A percentile compares a stretch with the other conserved stretches of the same genome.
These are phyloP conservation scores for Lentinus polychrous DNA, from an alignment of 1,284 basidiomycete genomes.

Conservation along the genomic window DNA sequence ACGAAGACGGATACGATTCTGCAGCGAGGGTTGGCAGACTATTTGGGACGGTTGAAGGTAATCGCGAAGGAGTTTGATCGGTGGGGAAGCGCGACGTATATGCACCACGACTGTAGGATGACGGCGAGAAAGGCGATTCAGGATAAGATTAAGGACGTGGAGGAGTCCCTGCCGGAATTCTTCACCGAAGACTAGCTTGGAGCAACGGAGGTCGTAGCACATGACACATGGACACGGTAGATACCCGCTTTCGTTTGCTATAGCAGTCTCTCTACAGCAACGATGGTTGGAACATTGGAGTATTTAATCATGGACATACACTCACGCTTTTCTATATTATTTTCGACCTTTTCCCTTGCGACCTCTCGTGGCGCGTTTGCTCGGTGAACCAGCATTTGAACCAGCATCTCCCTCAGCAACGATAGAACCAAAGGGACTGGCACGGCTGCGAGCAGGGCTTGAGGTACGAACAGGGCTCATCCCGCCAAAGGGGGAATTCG, in stretches of 20 bases:
- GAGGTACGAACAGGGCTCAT: not conserved
- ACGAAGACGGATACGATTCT: slow-evolving; percentile 52
- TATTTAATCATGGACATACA: not conserved
- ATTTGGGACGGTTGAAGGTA: slow-evolving; percentile 50
- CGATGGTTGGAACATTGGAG: not conserved
- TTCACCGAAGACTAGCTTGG: slow-evolving; percentile 32
- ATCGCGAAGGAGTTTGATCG: slow-evolving; percentile 57
- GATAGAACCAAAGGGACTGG: not conserved
- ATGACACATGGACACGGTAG: not conserved
- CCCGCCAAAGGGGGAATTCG: not conserved
- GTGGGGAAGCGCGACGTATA: slow-evolving; percentile 62
- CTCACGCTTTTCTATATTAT: not conserved
- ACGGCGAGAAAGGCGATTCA: slow-evolving; percentile 46
- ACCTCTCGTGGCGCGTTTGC: not conserved
- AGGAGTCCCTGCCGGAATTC: slow-evolving; percentile 51
- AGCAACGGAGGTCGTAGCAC: not conserved
- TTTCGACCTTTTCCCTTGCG: not conserved
- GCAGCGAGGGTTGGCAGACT: slow-evolving; percentile 49
- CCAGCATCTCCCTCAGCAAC: not conserved
- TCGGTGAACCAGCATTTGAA: not conserved
- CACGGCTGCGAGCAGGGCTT: slow-evolving; percentile 4
- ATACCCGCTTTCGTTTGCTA: not conserved
- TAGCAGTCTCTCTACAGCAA: not conserved
- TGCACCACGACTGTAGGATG: slow-evolving; percentile 64
- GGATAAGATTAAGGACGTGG: slow-evolving; percentile 45